Base-by-base conservation (phyloP, 2,329 filamentous ascomycete species). In the Calonectria ilicicola region DNA sequence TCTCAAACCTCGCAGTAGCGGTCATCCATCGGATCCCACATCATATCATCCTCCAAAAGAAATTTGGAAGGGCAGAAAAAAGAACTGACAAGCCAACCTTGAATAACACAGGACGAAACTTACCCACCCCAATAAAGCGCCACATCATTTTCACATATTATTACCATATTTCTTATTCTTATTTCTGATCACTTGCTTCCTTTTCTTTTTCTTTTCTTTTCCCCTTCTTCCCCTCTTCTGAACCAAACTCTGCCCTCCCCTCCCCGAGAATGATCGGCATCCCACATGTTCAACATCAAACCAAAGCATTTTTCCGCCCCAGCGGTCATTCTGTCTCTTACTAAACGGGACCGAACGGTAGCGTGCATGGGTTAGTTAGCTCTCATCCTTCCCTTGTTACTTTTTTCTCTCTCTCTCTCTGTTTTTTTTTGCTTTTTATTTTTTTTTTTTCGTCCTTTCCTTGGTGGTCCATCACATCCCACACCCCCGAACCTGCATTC, bases 211-310 rank as follows among this genome's bases (percentile, higher is more conserved):
- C n/a, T 21, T 23, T n/a, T 23, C n/a, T 58, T 35, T 38, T 35
- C 51, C 29, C n/a, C 27, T 35, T 35, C 29, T 56, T 9, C n/a
- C 32, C 29, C 51, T 38, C 19, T 35, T 56, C n/a, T 21, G 29
- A 14, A 58, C 51, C 32, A 58, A 38, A 58, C 29, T 58, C 19
- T 23, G 29, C 29, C 51, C 51, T 32, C 29, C 38, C 19, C 17
- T n/a, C 29, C 51, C 51, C 9, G 29, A 38, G 51, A 38, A 38
- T 38, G 51, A 58, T 58, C 51, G 51, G 51, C 51, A 58, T 58
- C 29, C 51, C 51, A 58, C 51, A 38, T 58, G 51, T 38, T 58
- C 51, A 58, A 58, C 51, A 58, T 58, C 51, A 58, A 58, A 58
- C 51, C 29, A 38, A 58, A 23, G n/a, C 21, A 58, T 58, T 58